Evolutionary conservation across 2,329 filamentous ascomycete species (phyloP), one percentile per base, ranked within the genome.

Genomic region (Fusarium stilboides): DNA sequence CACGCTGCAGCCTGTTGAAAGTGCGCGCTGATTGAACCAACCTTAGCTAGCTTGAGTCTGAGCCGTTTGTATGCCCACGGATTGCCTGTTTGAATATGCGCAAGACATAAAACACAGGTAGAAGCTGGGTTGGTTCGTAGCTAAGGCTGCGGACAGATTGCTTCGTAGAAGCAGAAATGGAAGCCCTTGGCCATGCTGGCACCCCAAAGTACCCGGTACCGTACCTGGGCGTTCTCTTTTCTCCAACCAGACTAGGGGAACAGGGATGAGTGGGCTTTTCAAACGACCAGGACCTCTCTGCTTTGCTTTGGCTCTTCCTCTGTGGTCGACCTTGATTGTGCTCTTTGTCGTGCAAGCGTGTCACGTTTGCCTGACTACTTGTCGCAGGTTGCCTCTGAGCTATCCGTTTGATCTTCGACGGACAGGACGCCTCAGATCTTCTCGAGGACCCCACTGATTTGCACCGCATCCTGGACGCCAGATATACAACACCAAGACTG

Each of bases 241-340:
- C 51, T 37, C 62, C 49, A 66, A 66, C 62, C 42, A 60, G 62
- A 63, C 62, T 67, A 68, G 52, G 44, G 57, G 55, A 46, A 58
- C 67, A 70, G 58, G 67, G 67, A 57, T 70, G 52, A 63, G 62
- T 56, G 62, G 62, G 49, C 52, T 54, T 70, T 68, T 53, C 58
- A 64, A 70, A 67, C 59, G 65, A 61, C 67, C 50, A 65, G 42
- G 34, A 20, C 28, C 40, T 37, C 40, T 37, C 31, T 45, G 44
- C 44, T 49, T 34, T 20, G 20, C 13, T 42, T 37, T 47, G 42
- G 33, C 31, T 37, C 40, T 43, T 13, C 37, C n/a, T 7, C 26
- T 20, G 28, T 49, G 34, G 33, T 53, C 33, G 40, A 49, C 37
- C 57, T 43, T 57, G 67, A 62, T 34, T 56, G 34, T 69, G 51